Percentiles rank a stretch among this genome's conserved stretches.
Conservation (phyloP, 176 grass and related monocot genomes). For the Aechmea fasciata region DNA sequence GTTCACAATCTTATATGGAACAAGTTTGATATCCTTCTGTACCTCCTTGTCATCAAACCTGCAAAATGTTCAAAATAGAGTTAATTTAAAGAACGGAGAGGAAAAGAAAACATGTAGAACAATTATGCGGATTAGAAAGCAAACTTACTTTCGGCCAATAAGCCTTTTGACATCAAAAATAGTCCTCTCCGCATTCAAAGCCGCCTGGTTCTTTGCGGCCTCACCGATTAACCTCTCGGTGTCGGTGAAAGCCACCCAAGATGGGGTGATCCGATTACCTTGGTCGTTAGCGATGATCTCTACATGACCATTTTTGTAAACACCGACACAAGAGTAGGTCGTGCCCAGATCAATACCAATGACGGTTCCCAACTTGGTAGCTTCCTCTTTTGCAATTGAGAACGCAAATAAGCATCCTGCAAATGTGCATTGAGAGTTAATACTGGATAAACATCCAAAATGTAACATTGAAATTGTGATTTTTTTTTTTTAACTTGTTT, state of each 20-base stretch:
- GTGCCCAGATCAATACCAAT: neutral
- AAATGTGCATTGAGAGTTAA: neutral
- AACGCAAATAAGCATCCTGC: constrained; percentile 1
- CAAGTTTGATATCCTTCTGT: constrained; percentile 7
- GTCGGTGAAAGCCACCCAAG: constrained; percentile 1
- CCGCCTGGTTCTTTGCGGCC: constrained; percentile 19
- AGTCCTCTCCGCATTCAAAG: constrained; percentile 22
- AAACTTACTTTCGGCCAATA: constrained; percentile 17
- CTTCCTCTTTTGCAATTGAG: constrained; percentile 4
- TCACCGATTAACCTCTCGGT: constrained; percentile 1
- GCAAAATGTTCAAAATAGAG: neutral
- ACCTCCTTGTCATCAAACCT: constrained; percentile 13
- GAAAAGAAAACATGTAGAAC: neutral
- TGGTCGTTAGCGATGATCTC: constrained; percentile 1
- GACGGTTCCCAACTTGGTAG: neutral
- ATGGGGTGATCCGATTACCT: neutral
- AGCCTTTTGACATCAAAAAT: constrained; percentile 31
- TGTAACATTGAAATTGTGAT: neutral
- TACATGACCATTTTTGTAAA: constrained; percentile 4
- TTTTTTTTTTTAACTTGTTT: too few relatives aligned
- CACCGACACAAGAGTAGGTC: constrained; percentile 1
- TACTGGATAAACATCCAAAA: neutral
- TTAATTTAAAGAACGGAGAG: neutral
- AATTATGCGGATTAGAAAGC: neutral
- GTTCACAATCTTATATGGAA: constrained; percentile 19